These are phyloP conservation scores for Chrysanthemum makinoi DNA, from an alignment of 129 eudicot species.

Conservation along the genomic window DNA sequence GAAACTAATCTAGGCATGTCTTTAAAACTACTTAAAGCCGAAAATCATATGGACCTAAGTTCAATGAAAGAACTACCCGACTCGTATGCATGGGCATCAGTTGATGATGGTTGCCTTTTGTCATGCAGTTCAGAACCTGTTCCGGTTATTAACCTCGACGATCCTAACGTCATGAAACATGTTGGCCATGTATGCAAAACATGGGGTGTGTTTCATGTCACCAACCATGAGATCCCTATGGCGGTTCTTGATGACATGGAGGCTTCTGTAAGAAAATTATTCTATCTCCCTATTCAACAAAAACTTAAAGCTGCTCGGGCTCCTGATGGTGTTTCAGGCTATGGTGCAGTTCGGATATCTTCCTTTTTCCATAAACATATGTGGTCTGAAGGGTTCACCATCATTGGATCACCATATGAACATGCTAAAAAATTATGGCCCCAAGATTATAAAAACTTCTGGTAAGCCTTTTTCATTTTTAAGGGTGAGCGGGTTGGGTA, in stretches of 20 bases:
- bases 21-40: slow-evolving; percentile 28
- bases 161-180: slow-evolving; percentile 39
- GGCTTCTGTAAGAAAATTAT: slow-evolving; percentile 45
- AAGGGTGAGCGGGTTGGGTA: neutral
- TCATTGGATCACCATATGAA: slow-evolving; percentile 64
- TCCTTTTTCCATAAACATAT: slow-evolving; percentile 72
- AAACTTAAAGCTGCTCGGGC: slow-evolving; percentile 74
- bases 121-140: slow-evolving; percentile 26
- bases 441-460: slow-evolving; percentile 51
- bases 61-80: slow-evolving; percentile 48
- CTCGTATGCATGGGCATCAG: slow-evolving; percentile 42
- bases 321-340: slow-evolving; percentile 65
- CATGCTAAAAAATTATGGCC: slow-evolving; percentile 94
- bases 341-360: slow-evolving; percentile 76
- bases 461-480: slow-evolving; percentile 45
- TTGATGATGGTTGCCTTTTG: neutral
- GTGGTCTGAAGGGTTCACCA: slow-evolving; percentile 99
- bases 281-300: slow-evolving; percentile 71
- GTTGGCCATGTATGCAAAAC: slow-evolving; percentile 83
- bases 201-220: slow-evolving; percentile 86
- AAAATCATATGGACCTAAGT: slow-evolving; percentile 48
- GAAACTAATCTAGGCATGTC: slow-evolving; percentile 33
- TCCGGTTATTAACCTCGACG: slow-evolving; percentile 56
- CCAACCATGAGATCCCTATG: slow-evolving; percentile 56
- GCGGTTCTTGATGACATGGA: slow-evolving; percentile 47